A percentile compares a stretch with the other conserved stretches of the same genome.
These are phyloP conservation scores for Sphaceloma murrayae DNA, from an alignment of 2,329 filamentous ascomycete species.

Conservation along the genomic window DNA sequence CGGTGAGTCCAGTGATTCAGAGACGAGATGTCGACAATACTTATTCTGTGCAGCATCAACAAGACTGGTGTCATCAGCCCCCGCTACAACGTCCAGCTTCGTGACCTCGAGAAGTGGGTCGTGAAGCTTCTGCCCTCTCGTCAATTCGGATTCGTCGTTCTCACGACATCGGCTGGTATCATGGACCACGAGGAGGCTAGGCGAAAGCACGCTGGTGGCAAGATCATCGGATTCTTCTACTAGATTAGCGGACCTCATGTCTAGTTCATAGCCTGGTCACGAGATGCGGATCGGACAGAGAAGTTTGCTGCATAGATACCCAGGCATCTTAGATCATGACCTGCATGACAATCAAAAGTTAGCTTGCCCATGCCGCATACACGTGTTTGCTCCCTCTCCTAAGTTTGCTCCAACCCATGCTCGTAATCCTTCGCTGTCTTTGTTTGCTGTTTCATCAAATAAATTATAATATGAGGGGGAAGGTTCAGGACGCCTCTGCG, in stretches of 20 bases:
- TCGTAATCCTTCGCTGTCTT: too few species aligned
- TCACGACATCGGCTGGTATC: conserved; percentile 98
- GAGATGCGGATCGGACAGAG: conserved; percentile 8
- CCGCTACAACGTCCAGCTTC: conserved; percentile 97
- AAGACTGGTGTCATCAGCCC: conserved; percentile 99
- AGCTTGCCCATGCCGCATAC: neutral
- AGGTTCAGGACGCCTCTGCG: too few species aligned
- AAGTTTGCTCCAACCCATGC: neutral
- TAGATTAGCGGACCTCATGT: too few species aligned
- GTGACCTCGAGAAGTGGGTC: conserved; percentile 99
- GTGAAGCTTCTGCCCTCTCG: conserved; percentile 96
- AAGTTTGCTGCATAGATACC: conserved; percentile 16
- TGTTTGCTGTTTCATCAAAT: too few species aligned
- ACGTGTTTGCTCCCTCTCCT: neutral
- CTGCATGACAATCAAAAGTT: conserved; percentile 14
- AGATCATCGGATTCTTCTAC: conserved; percentile 99
- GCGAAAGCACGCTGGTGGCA: conserved; percentile 97
- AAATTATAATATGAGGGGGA: too few species aligned
- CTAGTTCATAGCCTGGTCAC: too few species aligned
- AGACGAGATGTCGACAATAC: too few species aligned
- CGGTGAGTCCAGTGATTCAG: too few species aligned
- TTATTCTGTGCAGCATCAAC: conserved; percentile 70
- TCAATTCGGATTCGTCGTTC: conserved; percentile 99
- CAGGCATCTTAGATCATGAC: conserved; percentile 16
- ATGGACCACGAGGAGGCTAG: conserved; percentile 99